Evolutionary conservation across 2,329 filamentous ascomycete species (phyloP), one percentile per base, ranked within the genome.

Genomic region (Penicillium sp.): DNA sequence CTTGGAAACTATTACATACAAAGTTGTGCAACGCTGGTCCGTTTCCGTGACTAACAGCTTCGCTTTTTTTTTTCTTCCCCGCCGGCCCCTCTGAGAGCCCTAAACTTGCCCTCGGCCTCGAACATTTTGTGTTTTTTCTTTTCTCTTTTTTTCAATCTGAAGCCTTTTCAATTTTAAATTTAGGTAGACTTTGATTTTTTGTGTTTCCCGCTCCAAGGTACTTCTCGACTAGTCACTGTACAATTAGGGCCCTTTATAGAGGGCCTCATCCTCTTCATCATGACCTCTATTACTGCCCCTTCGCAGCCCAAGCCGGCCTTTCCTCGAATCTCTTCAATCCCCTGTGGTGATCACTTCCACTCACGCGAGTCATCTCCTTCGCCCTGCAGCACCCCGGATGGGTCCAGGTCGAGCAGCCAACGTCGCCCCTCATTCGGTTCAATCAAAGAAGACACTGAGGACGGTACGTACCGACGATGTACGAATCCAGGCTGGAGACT

Each of bases 361-460:
- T 70, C 70, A n/a, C 69, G 68, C 54, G 67, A 64, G 48, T 65
- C 66, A 1, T 75, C 73, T 7, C 69, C 70, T 31, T 70, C 69
- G 7, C 63, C 66, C 26, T 70, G 69, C 52, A 70, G 66, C 42
- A 71, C 73, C 11, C 65, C 69, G 5, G 67, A 70, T 63, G 66
- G 68, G n/a, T 75, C 74, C 19, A 65, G 69, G 30, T 73, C 73
- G 10, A 76, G 69, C 67, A 75, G 72, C 57, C 63, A 68, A 44
- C 73, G 74, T 33, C 72, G 73, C 53, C 65, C 70, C 47, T 77
- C 74, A 4, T 75, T 76, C 59, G 74, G 74, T 46, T 77, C 74
- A 7, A 74, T 77, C 65, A 75, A 76, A 61, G 75, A 77, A 67
- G 75, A 76, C 58, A 67, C 68, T 26, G 69, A 55, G 35, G 53